phyloP scores from a whole-genome alignment of 2,329 filamentous ascomycete genomes.

The Alternaria triticimaculans region DNA sequence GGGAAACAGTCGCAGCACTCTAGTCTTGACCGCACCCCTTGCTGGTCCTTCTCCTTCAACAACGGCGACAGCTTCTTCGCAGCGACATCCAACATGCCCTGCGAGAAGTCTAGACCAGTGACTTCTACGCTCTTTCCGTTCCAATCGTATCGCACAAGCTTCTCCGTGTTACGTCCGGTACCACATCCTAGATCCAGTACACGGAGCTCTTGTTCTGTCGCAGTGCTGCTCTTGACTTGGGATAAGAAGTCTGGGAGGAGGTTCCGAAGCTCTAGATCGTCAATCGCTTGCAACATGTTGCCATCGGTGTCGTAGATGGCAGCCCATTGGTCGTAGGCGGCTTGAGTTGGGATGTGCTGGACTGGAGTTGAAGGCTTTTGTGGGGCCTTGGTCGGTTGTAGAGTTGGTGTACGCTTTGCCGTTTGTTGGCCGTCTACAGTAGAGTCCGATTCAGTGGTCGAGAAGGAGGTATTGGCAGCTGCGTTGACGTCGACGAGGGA shows the following conservation, averaged over 20 bases:
- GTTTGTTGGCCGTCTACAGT: slow-evolving; percentile 28
- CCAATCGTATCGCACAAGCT: slow-evolving; percentile 52
- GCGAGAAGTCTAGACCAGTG: slow-evolving; percentile 63
- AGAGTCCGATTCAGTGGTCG: slow-evolving; percentile 44
- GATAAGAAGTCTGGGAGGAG: slow-evolving; percentile 60
- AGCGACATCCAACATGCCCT: slow-evolving; percentile 65
- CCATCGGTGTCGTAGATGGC: slow-evolving; percentile 69
- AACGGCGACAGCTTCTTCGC: slow-evolving; percentile 41
- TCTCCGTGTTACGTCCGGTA: slow-evolving; percentile 68
- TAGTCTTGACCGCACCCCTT: slow-evolving; percentile 14
- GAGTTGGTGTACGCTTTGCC: slow-evolving; percentile 21
- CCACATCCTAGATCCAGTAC: slow-evolving; percentile 71
- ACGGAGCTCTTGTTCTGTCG: slow-evolving; percentile 31
- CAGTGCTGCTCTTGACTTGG: slow-evolving; percentile 23
- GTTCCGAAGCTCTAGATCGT: slow-evolving; percentile 61
- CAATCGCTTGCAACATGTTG: slow-evolving; percentile 70
- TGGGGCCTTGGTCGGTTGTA: background rate
- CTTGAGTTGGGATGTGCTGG: slow-evolving; percentile 48
- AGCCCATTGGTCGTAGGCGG: slow-evolving; percentile 60
- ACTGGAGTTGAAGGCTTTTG: slow-evolving; percentile 23
- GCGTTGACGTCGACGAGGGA: slow-evolving; percentile 45
- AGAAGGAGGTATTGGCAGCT: slow-evolving; percentile 38
- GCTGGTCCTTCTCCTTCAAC: background rate
- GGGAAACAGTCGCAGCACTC: slow-evolving; percentile 43
- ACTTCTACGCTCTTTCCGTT: slow-evolving; percentile 44